These are phyloP conservation scores for Globisporangium iwayamae DNA, from an alignment of 352 stramenopile genomes.

Conservation along the genomic window DNA sequence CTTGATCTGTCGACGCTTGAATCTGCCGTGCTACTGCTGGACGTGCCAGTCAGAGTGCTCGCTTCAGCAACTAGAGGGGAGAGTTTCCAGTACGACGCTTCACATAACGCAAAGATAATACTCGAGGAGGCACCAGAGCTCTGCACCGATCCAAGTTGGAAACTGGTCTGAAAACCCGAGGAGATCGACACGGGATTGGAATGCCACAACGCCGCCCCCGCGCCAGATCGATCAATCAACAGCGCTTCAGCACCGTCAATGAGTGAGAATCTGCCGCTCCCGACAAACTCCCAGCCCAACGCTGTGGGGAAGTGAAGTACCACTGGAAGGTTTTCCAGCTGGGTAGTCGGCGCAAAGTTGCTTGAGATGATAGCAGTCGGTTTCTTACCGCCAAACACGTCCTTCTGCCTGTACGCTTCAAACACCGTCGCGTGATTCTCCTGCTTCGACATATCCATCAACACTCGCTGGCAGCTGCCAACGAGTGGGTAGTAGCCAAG, in stretches of 20 bases:
- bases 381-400: constrained; percentile 6
- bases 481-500: constrained; percentile 78
- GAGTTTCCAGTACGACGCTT: constrained; percentile 69
- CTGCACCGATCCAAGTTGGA: constrained; percentile 30
- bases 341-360: constrained; percentile 28
- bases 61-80: constrained; percentile 41
- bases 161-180: constrained; percentile 44
- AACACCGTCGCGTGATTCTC: constrained; percentile 75
- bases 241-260: constrained; percentile 21
- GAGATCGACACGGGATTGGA: constrained; percentile 28
- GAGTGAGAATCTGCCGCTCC: constrained; percentile 39
- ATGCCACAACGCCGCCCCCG: constrained; percentile 50
- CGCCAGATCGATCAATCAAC: constrained; percentile 21
- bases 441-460: constrained; percentile 65
- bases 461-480: constrained; percentile 49
- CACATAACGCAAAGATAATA: constrained; percentile 58
- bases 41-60: constrained; percentile 15
- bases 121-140: background rate
- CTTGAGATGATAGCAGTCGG: constrained; percentile 6
- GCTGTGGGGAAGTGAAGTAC: constrained; percentile 36
- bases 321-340: constrained; percentile 33
- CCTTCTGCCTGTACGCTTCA: constrained; percentile 27
- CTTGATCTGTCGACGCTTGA: constrained; percentile 26
- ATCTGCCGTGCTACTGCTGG: background rate
- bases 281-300: constrained; percentile 37